Conservation (phyloP, 805 yeast genomes). For the Tetrapisispora nanseiensis region DNA sequence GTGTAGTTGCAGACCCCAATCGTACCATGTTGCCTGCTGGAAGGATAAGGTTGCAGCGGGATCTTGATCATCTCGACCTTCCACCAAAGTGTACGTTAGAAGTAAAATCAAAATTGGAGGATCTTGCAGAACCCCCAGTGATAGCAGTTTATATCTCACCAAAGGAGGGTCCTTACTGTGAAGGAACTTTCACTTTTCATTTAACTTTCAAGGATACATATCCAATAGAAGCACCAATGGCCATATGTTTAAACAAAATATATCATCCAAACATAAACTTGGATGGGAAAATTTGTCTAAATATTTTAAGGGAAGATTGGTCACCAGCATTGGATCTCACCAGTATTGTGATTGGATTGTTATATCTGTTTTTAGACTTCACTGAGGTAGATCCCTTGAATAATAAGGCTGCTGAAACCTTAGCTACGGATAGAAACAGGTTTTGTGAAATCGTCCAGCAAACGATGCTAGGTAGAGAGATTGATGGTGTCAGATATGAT, state of each 20-base stretch:
- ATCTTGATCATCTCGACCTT: slow-evolving; percentile 17
- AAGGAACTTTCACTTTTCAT: slow-evolving; percentile 42
- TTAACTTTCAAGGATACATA: slow-evolving; percentile 58
- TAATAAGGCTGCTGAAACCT: slow-evolving; percentile 69
- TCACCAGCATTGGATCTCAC: slow-evolving; percentile 81
- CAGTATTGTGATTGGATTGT: slow-evolving; percentile 72
- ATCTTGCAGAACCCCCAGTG: slow-evolving; percentile 7
- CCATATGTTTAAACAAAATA: slow-evolving; percentile 57
- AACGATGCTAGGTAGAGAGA: slow-evolving; percentile 65
- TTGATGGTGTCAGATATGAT: slow-evolving; percentile 54
- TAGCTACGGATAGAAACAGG: slow-evolving; percentile 34
- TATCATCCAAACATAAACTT: slow-evolving; percentile 92
- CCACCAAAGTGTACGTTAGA: slow-evolving; percentile 16
- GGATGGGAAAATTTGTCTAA: slow-evolving; percentile 85
- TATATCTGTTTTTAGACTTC: slow-evolving; percentile 81
- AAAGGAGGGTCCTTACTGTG: slow-evolving; percentile 23
- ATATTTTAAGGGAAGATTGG: slow-evolving; percentile 93
- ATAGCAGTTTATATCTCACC: slow-evolving; percentile 17
- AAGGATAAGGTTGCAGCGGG: slow-evolving; percentile 19
- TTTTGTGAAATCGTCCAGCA: slow-evolving; percentile 49
- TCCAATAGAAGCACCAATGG: slow-evolving; percentile 91
- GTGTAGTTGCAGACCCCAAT: background rate
- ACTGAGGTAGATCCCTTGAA: slow-evolving; percentile 89
- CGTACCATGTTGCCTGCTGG: slow-evolving; percentile 9
- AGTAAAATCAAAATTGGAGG: slow-evolving; percentile 5